These are phyloP conservation scores for Vigna trinervia DNA, from an alignment of 306 rosid genomes.

Conservation along the genomic window DNA sequence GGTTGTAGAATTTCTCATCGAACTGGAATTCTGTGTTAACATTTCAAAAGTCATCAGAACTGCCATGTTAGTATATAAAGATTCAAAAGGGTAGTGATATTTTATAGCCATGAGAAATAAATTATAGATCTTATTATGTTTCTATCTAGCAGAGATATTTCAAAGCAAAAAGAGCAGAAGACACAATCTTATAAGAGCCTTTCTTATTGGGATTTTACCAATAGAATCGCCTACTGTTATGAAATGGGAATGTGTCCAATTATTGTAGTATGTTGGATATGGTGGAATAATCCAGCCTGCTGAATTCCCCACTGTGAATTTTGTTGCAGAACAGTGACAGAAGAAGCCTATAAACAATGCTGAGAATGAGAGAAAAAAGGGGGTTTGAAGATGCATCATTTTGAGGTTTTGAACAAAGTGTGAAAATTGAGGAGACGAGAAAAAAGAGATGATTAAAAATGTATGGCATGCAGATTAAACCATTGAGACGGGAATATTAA, in stretches of 20 bases:
- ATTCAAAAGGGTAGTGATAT: background rate
- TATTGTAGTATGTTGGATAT: slow-evolving; percentile 45
- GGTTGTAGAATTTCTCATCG: slow-evolving; percentile 48
- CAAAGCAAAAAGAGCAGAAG: slow-evolving; percentile 16
- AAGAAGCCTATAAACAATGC: slow-evolving; percentile 38
- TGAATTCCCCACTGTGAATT: slow-evolving; percentile 52
- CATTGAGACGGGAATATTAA: background rate
- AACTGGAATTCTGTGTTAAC: slow-evolving; percentile 48
- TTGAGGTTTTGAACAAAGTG: slow-evolving; percentile 33
- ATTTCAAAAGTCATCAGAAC: slow-evolving; percentile 14
- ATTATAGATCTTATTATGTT: background rate
- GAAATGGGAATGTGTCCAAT: slow-evolving; percentile 47
- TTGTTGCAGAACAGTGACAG: slow-evolving; percentile 42
- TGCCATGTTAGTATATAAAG: background rate
- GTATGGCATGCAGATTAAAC: slow-evolving; percentile 6
- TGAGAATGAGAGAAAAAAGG: slow-evolving; percentile 41
- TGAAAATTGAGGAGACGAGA: background rate
- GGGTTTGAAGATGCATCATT: slow-evolving; percentile 41
- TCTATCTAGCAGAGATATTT: slow-evolving; percentile 30
- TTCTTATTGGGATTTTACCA: slow-evolving; percentile 35
- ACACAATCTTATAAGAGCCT: slow-evolving; percentile 14
- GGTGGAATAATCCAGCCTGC: slow-evolving; percentile 57
- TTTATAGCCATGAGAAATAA: background rate
- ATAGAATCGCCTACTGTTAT: slow-evolving; percentile 50
- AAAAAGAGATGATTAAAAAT: background rate